Percentiles rank a stretch among this genome's conserved stretches.
Evolutionary conservation across 192 early-diverging fungal species (phyloP).

Genomic region (Coemansia sp.): DNA sequence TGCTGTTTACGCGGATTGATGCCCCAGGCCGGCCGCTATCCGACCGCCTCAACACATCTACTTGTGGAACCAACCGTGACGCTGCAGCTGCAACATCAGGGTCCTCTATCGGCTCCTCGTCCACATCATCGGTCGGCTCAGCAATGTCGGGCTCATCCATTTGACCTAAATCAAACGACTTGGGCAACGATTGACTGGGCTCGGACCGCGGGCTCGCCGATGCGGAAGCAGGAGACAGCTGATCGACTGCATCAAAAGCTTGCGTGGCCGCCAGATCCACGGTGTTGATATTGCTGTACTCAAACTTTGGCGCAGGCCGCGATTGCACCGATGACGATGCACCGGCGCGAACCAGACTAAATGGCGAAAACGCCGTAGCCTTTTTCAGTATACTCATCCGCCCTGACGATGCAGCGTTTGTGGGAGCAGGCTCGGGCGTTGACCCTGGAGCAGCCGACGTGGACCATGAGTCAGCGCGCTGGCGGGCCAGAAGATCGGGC

Average conservation of each 20-base stretch:
- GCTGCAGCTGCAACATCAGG: constrained; percentile 10
- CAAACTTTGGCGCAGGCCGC: constrained; percentile 8
- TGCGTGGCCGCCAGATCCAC: background rate
- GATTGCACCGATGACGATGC: constrained; percentile 25
- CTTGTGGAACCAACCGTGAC: constrained; percentile 5
- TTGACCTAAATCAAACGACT: background rate
- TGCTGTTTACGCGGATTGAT: background rate
- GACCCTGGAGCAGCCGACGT: background rate
- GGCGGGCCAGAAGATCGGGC: constrained; percentile 14
- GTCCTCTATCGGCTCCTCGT: background rate
- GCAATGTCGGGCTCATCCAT: background rate
- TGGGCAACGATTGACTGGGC: background rate
- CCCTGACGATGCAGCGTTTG: background rate
- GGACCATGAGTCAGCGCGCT: constrained; percentile 32
- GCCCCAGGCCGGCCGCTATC: constrained; percentile 1
- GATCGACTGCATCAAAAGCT: background rate
- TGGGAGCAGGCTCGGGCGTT: background rate
- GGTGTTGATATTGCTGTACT: background rate
- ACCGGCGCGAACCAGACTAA: constrained; percentile 20
- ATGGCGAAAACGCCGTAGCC: constrained; percentile 26
- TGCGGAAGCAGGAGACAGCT: background rate
- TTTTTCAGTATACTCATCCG: constrained; percentile 25
- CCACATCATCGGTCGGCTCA: background rate
- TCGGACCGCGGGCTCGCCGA: background rate
- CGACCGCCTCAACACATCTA: background rate